Percentiles rank a stretch among this genome's conserved stretches.
These are phyloP conservation scores for Sugiyamaella paludigena DNA, from an alignment of 1,139 yeast species.

Conservation along the genomic window DNA sequence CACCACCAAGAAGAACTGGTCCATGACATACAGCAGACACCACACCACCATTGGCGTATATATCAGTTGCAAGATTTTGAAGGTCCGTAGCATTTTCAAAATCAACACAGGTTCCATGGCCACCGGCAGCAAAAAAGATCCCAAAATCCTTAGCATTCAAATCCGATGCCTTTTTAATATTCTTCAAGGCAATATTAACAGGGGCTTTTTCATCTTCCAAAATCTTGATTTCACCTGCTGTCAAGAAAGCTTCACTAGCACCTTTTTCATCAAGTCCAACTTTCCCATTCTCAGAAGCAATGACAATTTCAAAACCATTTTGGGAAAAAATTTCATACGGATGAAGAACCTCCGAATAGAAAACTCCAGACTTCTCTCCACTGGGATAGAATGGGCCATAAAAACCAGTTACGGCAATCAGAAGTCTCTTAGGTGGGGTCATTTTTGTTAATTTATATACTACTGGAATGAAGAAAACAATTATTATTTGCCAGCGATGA, in stretches of 20 bases:
- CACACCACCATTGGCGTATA: conserved; percentile 52
- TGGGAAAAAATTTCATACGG: conserved; percentile 50
- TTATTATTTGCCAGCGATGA: too few species aligned
- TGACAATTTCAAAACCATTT: conserved; percentile 51
- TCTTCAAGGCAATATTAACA: conserved; percentile 40
- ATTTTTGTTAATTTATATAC: neutral
- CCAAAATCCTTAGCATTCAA: conserved; percentile 46
- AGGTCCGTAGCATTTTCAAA: conserved; percentile 52
- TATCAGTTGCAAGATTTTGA: conserved; percentile 45
- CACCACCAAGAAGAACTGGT: conserved; percentile 51
- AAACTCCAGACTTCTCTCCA: conserved; percentile 57
- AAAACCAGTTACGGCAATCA: conserved; percentile 53
- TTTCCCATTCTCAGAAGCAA: conserved; percentile 58
- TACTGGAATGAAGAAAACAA: too few species aligned
- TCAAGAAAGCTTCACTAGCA: conserved; percentile 40
- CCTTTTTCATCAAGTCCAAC: conserved; percentile 58
- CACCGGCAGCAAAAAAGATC: conserved; percentile 60
- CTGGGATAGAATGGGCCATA: conserved; percentile 52
- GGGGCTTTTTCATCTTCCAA: conserved; percentile 43
- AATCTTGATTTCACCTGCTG: conserved; percentile 45
- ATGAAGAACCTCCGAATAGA: conserved; percentile 55
- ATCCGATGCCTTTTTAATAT: conserved; percentile 27
- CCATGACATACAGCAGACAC: conserved; percentile 69
- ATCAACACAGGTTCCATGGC: conserved; percentile 62
- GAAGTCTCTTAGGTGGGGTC: conserved; percentile 38